Evolutionary conservation across 2,329 filamentous ascomycete genomes (phyloP), one percentile per base, ranked within the genome.

Genomic region (Xylariaceae sp.): DNA sequence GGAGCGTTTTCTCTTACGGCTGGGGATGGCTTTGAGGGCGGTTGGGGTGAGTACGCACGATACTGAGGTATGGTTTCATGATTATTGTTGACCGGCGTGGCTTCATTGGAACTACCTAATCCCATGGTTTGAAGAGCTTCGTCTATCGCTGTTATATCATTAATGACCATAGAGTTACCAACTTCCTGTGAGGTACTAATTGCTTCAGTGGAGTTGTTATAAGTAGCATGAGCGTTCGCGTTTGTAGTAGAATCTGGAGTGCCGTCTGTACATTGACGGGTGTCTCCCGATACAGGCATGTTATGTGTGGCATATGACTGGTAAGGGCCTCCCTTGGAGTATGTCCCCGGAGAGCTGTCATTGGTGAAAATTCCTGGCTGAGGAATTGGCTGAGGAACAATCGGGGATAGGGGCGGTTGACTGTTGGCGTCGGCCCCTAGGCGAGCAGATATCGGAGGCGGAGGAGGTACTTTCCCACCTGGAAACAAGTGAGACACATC

Each of bases 391-490:
- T 36, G 14, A 9, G 16, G 43, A 16, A 16, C n/a, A 39, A 16
- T 7, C 16, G 11, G n/a, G 29, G 44, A 24, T 17, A 41, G 29
- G 9, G 45, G 40, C 11, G 12, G 3, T 37, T 41, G 46, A 33
- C 34, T 7, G 17, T 39, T 37, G 23, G 21, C n/a, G 7, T 29
- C 19, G 16, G 7, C 31, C 40, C 17, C 46, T 16, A 6, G n/a
- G 14, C 36, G 28, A 7, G 29, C 19, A 29, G 41, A 26, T 6
- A 40, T n/a, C 19, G 53, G 53, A 21, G 56, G 51, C 2, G 56
- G 52, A 19, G 56, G 52, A 39, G 51, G 56, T 40, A 59, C 43
- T 6, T 43, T 55, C 21, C 51, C 46, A n/a, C 19, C 56, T 4
- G 41, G 46, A 17, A 55, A 55, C 3, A 55, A 46, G 9, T 59